phyloP scores from a whole-genome alignment of 129 eudicot species.

The Deinandra increscens region DNA sequence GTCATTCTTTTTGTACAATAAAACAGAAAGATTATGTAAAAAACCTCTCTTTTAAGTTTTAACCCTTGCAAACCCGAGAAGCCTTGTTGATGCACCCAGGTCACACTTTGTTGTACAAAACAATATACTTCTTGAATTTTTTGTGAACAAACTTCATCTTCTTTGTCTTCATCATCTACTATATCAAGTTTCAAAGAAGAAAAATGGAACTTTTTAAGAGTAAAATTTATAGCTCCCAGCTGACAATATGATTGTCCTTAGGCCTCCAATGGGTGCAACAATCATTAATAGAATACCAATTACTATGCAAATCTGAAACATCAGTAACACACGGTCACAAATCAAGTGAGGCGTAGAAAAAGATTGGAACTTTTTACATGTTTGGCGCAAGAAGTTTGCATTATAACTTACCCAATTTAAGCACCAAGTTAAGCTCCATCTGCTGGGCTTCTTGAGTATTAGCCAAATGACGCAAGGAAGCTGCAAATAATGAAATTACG shows the following conservation, averaged over 20 bases:
- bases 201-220: conserved; percentile 22
- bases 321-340: neutral
- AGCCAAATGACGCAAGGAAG: conserved; percentile 88
- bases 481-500: conserved; percentile 31
- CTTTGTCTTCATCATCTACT: conserved; percentile 14
- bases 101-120: conserved; percentile 7
- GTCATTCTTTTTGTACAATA: neutral
- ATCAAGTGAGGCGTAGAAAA: conserved; percentile 5
- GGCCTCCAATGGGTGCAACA: conserved; percentile 69
- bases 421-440: conserved; percentile 58
- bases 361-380: neutral
- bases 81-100: conserved; percentile 15
- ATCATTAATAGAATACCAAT: conserved; percentile 56
- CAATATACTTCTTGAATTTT: neutral
- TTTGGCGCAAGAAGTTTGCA: neutral
- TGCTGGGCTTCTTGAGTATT: conserved; percentile 49
- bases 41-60: neutral
- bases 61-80: conserved; percentile 20
- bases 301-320: conserved; percentile 58
- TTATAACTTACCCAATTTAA: conserved; percentile 56
- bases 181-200: neutral
- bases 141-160: conserved; percentile 11
- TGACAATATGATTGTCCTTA: conserved; percentile 42
- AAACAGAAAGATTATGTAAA: neutral
- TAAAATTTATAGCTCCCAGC: conserved; percentile 55